A percentile compares a stretch with the other conserved stretches of the same genome.
Conservation (phyloP, 2,329 filamentous ascomycete species). For the Penicillium sp. region DNA sequence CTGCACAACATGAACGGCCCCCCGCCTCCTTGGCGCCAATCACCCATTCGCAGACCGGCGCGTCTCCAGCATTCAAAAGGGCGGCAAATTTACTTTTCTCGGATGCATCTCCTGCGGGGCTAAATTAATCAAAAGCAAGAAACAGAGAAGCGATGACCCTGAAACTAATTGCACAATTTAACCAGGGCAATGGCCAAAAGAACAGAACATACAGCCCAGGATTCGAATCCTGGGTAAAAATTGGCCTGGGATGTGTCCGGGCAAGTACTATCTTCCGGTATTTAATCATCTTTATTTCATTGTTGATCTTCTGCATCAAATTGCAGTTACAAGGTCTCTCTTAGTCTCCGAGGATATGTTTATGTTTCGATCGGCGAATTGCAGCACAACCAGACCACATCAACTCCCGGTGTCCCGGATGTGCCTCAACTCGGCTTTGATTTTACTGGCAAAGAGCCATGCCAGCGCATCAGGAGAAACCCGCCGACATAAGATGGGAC, state of each 20-base stretch:
- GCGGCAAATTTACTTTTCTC: conserved; percentile 16
- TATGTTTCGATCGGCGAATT: conserved; percentile 32
- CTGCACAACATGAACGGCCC: conserved; percentile 31
- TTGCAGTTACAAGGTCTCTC: background rate
- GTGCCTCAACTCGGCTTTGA: conserved; percentile 21
- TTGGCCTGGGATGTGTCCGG: background rate
- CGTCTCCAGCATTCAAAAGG: conserved; percentile 21
- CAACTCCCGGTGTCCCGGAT: background rate
- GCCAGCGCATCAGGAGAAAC: conserved; percentile 74
- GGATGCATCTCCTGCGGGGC: conserved; percentile 22
- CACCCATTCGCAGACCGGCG: conserved; percentile 20
- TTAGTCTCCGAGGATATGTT: conserved; percentile 14
- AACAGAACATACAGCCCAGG: background rate
- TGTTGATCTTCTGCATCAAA: background rate
- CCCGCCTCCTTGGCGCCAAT: conserved; percentile 24
- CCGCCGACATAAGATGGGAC: conserved; percentile 15
- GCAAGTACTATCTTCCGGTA: background rate
- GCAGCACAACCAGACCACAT: conserved; percentile 17
- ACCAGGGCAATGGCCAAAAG: background rate
- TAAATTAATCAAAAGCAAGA: background rate
- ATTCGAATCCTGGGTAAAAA: background rate
- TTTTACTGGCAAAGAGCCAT: conserved; percentile 72
- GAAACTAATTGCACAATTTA: background rate
- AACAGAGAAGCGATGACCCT: background rate
- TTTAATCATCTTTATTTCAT: background rate